A percentile compares a stretch with the other conserved stretches of the same genome.
These are phyloP conservation scores for Trichoderma guizhouense DNA, from an alignment of 2,329 filamentous ascomycete genomes.

Conservation along the genomic window DNA sequence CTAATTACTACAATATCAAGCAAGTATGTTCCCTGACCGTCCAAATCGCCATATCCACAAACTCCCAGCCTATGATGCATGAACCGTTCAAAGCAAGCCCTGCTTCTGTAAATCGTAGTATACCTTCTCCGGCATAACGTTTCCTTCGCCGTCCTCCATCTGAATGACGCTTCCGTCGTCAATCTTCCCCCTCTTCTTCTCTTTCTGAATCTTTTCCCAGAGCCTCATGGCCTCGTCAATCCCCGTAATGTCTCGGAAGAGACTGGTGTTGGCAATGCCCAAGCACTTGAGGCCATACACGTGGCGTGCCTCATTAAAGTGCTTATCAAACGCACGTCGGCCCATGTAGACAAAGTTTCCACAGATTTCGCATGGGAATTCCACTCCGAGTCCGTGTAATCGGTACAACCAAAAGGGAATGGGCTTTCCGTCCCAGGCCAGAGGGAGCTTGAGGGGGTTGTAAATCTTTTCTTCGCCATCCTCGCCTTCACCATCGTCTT, in stretches of 20 bases:
- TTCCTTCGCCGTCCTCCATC: conserved; percentile 97
- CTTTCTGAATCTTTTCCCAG: conserved; percentile 89
- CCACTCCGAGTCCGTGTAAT: conserved; percentile 88
- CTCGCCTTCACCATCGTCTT: conserved; percentile 66
- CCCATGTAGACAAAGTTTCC: conserved; percentile 99
- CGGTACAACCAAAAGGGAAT: conserved; percentile 99
- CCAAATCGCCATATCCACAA: not conserved
- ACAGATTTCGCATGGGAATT: conserved; percentile 94
- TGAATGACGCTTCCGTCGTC: conserved; percentile 84
- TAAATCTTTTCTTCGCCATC: conserved; percentile 87
- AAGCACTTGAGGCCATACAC: conserved; percentile 92
- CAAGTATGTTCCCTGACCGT: not conserved
- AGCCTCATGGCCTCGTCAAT: conserved; percentile 86
- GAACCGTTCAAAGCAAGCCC: conserved; percentile 62
- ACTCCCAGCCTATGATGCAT: not conserved
- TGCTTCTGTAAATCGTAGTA: conserved; percentile 94
- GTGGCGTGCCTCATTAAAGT: conserved; percentile 92
- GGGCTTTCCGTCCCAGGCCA: conserved; percentile 98
- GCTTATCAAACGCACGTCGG: conserved; percentile 92
- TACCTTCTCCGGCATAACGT: conserved; percentile 99
- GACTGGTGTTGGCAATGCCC: conserved; percentile 83
- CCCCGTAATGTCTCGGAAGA: conserved; percentile 90
- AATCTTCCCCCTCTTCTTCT: conserved; percentile 73
- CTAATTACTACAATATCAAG: not conserved
- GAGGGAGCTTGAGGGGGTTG: conserved; percentile 91